Base-by-base conservation (phyloP, 2,329 filamentous ascomycete genomes). In the Calonectria pauciramosa region DNA sequence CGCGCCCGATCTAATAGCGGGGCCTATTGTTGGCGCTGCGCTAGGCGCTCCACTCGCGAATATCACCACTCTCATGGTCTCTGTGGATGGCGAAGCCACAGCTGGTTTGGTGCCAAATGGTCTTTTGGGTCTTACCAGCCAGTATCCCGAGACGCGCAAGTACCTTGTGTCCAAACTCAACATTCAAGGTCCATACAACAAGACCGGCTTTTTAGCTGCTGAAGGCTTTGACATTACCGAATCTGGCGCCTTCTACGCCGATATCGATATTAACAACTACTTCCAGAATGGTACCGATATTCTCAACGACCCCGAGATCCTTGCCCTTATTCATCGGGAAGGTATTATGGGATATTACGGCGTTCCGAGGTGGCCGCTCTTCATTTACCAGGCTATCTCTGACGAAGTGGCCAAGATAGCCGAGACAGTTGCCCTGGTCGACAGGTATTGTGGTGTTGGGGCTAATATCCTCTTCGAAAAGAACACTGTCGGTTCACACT, bases 41-140 rank as follows among this genome's bases (percentile, higher is more conserved):
- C 75, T 91, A 0, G 89, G 90, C 4, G 90, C 89, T 0, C 74
- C 88, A 4, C 84, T 86, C 0, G 83, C 87, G 0, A 87, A 88
- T 34, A 77, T 87, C 18, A 82, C 81, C 3, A 82, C 77, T 4
- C 84, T 86, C 14, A 65, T 89, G 3, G 47, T 79, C 4, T 71
- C 80, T 0, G 78, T 86, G 18, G 85, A 85, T 26, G 83, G 82
- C 3, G 76, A 72, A 9, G 66, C 71, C 4, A 11, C 60, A 0
- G 78, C 81, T 1, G 81, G 81, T 0, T 68, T 82, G 8, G 74
- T 56, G 0, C 77, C 77, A 1, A 78, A 74, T 9, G 47, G 72
- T 1, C 75, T 82, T 0, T 68, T 82, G 4, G 81, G 81, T 0
- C 16, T 81, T 2, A 76, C 64, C 0, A 81, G 75, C 16, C 80